Percentiles rank a stretch among this genome's conserved stretches.
These are phyloP conservation scores for Gelatoporia subvermispora DNA, from an alignment of 768 basidiomycete genomes.

Conservation along the genomic window DNA sequence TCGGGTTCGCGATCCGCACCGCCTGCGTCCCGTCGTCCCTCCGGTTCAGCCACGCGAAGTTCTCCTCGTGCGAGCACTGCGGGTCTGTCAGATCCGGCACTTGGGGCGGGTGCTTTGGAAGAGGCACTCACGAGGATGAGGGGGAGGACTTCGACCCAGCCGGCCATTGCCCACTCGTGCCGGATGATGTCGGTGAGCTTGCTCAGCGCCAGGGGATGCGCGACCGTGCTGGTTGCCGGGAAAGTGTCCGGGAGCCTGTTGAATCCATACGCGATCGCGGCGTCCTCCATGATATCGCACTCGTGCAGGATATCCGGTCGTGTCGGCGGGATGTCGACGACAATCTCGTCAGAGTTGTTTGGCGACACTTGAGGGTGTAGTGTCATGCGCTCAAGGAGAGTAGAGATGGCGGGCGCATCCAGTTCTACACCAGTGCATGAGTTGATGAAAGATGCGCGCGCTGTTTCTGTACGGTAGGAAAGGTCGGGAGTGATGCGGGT, in stretches of 20 bases:
- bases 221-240: conserved; percentile 92
- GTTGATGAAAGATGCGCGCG: conserved; percentile 90
- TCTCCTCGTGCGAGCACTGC: conserved; percentile 98
- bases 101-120: neutral
- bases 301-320: conserved; percentile 97
- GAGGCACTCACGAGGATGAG: conserved; percentile 73
- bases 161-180: conserved; percentile 87
- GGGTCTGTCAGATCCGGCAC: neutral
- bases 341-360: conserved; percentile 57
- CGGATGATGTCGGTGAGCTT: conserved; percentile 87
- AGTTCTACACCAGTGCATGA: conserved; percentile 88
- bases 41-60: conserved; percentile 91
- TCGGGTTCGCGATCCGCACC: conserved; percentile 93
- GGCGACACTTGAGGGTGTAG: conserved; percentile 52
- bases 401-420: conserved; percentile 56
- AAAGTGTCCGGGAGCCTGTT: conserved; percentile 92
- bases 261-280: conserved; percentile 95
- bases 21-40: conserved; percentile 75
- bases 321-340: conserved; percentile 85
- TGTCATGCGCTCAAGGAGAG: conserved; percentile 82
- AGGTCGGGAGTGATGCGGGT: conserved; percentile 78
- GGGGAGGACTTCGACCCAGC: conserved; percentile 94
- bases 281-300: conserved; percentile 98
- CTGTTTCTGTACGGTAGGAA: conserved; percentile 61
- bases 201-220: conserved; percentile 85